Base-by-base conservation (phyloP, 163 green algal species). In the Picocystis sp. region DNA sequence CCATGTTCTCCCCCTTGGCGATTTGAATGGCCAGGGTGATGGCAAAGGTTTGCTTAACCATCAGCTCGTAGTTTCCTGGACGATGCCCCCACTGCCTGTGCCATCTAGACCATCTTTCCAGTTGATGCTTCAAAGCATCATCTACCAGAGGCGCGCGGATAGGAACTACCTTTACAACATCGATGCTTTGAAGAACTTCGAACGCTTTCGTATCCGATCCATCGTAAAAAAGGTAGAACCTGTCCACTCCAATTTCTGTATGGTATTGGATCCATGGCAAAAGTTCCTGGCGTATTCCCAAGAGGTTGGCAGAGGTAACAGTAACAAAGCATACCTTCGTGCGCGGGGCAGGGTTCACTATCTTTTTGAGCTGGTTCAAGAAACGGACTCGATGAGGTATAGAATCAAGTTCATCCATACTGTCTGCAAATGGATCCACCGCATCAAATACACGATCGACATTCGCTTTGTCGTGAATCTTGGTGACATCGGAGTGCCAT, bases 1-100 rank as follows among this genome's bases (percentile, higher is more conserved):
- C 55, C 51, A 64, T 41, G 50, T 58, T 22, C 12, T 58, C 48
- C 38, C 44, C 22, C 9, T 25, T 52, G 1, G 67, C 63, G 22
- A 58, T 48, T 19, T 50, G 19, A 34, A 81, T 57, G n/a, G 57
- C 66, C 34, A 60, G 38, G 1, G 46, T 43, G 25, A 48, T 33
- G 19, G 62, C 72, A 44, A 63, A 65, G 17, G 64, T 67, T 53
- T 81, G 74, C 58, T 81, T 81, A 3, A 66, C 65, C 74, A 81
- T 82, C 3, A 82, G 64, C 45, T 58, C 57, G 50, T 71, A 81
- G 64, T 81, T 82, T 21, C 74, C 74, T 11, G 60, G 72, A 8
- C 29, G 29, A 38, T 38, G 29, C 8, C 29, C 29, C 67, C 67
- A 77, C 42, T 74, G 58, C 45, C 41, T 38, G 14, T 53, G 43